These are phyloP conservation scores for Truncatella angustata DNA, from an alignment of 2,329 filamentous ascomycete genomes.

Conservation along the genomic window DNA sequence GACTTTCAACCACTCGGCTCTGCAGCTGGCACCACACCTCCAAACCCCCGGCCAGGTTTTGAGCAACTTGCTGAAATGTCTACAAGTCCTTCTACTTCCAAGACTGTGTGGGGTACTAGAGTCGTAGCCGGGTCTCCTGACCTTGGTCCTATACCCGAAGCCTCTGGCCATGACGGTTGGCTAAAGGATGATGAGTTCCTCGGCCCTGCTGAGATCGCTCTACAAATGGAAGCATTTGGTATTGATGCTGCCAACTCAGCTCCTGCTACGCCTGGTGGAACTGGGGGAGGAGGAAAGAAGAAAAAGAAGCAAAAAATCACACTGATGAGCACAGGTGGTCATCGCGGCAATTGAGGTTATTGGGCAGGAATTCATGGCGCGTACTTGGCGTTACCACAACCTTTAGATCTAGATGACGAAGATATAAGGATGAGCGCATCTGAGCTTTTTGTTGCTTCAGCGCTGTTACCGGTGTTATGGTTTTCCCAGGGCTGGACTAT, in stretches of 20 bases:
- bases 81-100: constrained; percentile 71
- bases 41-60: constrained; percentile 60
- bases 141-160: constrained; percentile 38
- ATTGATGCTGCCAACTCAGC: constrained; percentile 28
- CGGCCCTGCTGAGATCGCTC: constrained; percentile 54
- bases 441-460: not conserved
- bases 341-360: constrained; percentile 30
- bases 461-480: not conserved
- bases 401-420: not conserved
- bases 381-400: no score
- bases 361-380: no score
- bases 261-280: constrained; percentile 18
- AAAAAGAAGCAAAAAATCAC: constrained; percentile 74
- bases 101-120: constrained; percentile 91
- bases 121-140: constrained; percentile 62
- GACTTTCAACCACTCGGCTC: constrained; percentile 65
- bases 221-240: constrained; percentile 56
- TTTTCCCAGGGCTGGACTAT: no score
- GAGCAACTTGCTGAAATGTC: constrained; percentile 72
- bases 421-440: not conserved
- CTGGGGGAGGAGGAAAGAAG: constrained; percentile 33
- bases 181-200: constrained; percentile 77
- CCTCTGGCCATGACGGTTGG: constrained; percentile 74
- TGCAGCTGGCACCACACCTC: constrained; percentile 50
- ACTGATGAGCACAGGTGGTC: constrained; percentile 66